Conservation (phyloP, 306 rosid species). For the Malus sieversii region DNA sequence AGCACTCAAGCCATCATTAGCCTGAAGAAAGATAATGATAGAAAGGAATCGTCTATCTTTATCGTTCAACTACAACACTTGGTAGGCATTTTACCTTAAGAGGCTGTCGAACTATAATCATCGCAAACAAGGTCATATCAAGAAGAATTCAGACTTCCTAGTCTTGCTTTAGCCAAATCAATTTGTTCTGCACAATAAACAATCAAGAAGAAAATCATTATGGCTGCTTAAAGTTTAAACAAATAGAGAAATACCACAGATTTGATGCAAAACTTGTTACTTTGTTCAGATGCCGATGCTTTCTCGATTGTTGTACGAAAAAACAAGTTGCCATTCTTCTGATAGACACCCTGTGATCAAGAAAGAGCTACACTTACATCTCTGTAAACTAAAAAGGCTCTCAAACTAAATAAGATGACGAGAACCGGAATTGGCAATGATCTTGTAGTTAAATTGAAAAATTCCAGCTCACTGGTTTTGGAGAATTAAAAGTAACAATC, state of each 20-base stretch:
- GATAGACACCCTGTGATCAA: constrained; percentile 52
- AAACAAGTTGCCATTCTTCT: constrained; percentile 56
- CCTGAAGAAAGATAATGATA: not conserved
- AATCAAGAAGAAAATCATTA: not conserved
- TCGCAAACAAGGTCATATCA: constrained; percentile 1
- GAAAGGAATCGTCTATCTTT: not conserved
- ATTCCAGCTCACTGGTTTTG: too few relatives aligned
- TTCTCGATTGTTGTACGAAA: constrained; percentile 54
- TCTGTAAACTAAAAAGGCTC: not conserved
- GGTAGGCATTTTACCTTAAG: not conserved
- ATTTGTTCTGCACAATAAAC: constrained; percentile 38
- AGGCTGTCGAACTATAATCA: not conserved
- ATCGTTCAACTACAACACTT: not conserved
- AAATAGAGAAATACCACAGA: not conserved
- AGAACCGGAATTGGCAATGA: too few relatives aligned
- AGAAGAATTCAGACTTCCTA: constrained; percentile 38
- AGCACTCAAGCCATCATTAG: not conserved
- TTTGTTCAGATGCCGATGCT: constrained; percentile 55
- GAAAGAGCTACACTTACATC: not conserved
- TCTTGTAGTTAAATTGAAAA: too few relatives aligned
- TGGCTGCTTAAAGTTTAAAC: not conserved
- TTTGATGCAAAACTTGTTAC: constrained; percentile 28
- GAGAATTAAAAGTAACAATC: too few relatives aligned
- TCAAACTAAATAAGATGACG: not conserved
- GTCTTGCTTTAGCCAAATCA: constrained; percentile 49